Evolutionary conservation across 306 rosid species (phyloP).

Genomic region (Albizia julibrissin): DNA sequence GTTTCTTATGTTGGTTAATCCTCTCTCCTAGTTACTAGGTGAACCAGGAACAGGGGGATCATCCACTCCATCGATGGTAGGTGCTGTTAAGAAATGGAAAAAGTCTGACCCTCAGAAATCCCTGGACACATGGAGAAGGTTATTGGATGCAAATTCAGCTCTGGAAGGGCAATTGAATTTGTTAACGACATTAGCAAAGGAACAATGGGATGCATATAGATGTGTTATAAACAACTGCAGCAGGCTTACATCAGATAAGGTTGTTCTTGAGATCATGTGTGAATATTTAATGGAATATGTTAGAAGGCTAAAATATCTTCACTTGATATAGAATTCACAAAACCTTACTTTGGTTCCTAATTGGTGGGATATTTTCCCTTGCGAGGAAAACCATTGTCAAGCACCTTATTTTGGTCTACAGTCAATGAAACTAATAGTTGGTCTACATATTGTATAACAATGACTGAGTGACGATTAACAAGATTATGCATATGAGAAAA

Average conservation of each 20-base stretch:
- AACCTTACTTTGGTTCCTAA: neutral
- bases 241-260: conserved; percentile 73
- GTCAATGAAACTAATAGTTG: neutral
- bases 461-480: neutral
- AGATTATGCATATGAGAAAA: neutral
- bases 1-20: conserved; percentile 24
- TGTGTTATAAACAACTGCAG: conserved; percentile 63
- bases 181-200: conserved; percentile 67
- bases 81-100: conserved; percentile 96
- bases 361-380: neutral
- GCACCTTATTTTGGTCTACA: neutral
- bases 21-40: conserved; percentile 72
- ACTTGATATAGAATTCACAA: neutral
- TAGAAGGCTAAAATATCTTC: conserved; percentile 13
- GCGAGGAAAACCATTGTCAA: neutral
- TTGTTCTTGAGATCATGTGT: conserved; percentile 34
- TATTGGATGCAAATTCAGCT: conserved; percentile 73
- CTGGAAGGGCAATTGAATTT: conserved; percentile 68
- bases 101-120: conserved; percentile 80
- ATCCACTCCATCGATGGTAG: conserved; percentile 97
- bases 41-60: conserved; percentile 99
- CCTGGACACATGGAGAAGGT: conserved; percentile 75
- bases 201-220: conserved; percentile 85
- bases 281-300: conserved; percentile 24
- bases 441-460: neutral